A percentile compares a stretch with the other conserved stretches of the same genome.
These are phyloP conservation scores for Trametes cubensis DNA, from an alignment of 768 basidiomycete species.

Conservation along the genomic window DNA sequence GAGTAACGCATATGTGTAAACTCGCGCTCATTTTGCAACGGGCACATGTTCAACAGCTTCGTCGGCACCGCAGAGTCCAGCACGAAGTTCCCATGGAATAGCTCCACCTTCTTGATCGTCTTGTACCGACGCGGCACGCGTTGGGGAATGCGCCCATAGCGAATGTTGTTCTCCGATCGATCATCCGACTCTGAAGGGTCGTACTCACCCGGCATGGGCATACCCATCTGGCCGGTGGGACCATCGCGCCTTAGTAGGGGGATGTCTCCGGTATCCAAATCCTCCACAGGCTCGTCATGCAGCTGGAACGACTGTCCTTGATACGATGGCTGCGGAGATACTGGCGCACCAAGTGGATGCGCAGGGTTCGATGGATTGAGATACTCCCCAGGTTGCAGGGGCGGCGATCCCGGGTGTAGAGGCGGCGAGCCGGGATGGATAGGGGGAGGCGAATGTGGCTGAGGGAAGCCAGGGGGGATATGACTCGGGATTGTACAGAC, in stretches of 20 bases:
- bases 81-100: slow-evolving; percentile 94
- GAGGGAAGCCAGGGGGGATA: slow-evolving; percentile 27
- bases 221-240: slow-evolving; percentile 32
- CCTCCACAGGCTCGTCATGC: slow-evolving; percentile 45
- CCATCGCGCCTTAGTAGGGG: slow-evolving; percentile 52
- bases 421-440: slow-evolving; percentile 15
- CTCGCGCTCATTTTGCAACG: slow-evolving; percentile 78
- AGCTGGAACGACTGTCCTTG: slow-evolving; percentile 40
- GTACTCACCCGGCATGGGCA: slow-evolving; percentile 51
- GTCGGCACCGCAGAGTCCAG: slow-evolving; percentile 87
- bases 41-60: slow-evolving; percentile 86
- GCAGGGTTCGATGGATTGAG: slow-evolving; percentile 20
- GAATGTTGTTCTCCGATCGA: slow-evolving; percentile 57
- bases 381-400: slow-evolving; percentile 22
- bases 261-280: slow-evolving; percentile 62
- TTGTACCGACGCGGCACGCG: slow-evolving; percentile 88
- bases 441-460: slow-evolving; percentile 29
- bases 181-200: slow-evolving; percentile 37
- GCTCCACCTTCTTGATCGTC: slow-evolving; percentile 91
- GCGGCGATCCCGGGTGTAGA: slow-evolving; percentile 26
- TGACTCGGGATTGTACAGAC: slow-evolving; percentile 13
- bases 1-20: slow-evolving; percentile 96
- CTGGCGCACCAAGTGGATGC: slow-evolving; percentile 16
- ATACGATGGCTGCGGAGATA: slow-evolving; percentile 21
- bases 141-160: slow-evolving; percentile 91